phyloP scores from a whole-genome alignment of 129 eudicot species.

The Rutidosis leptorrhynchoides region DNA sequence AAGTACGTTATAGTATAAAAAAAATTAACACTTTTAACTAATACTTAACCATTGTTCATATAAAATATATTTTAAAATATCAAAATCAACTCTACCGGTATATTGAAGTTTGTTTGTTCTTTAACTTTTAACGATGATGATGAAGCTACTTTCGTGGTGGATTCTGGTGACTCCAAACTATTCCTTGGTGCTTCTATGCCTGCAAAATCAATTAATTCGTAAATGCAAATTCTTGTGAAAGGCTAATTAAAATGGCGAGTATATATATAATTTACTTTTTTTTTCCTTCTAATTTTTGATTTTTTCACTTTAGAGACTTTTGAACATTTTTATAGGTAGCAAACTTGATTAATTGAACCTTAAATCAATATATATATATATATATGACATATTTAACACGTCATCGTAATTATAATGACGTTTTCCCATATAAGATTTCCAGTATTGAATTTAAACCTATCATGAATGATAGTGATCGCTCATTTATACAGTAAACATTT shows the following conservation, averaged over 20 bases:
- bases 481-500: too few relatives aligned
- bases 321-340: too few relatives aligned
- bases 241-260: neutral
- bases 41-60: too few relatives aligned
- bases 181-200: slow-evolving; percentile 88
- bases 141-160: slow-evolving; percentile 3
- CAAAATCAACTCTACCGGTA: slow-evolving; percentile 39
- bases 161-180: slow-evolving; percentile 66
- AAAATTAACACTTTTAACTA: too few relatives aligned
- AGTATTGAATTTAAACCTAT: neutral
- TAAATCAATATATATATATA: too few relatives aligned
- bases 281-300: neutral
- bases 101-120: slow-evolving; percentile 31
- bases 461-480: too few relatives aligned
- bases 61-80: too few relatives aligned
- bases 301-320: neutral
- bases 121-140: slow-evolving; percentile 20
- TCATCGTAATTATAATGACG: neutral
- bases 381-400: neutral
- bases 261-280: too few relatives aligned
- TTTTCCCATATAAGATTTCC: neutral
- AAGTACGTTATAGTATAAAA: too few relatives aligned
- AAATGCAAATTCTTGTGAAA: neutral
- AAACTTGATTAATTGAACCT: too few relatives aligned
- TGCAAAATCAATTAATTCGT: slow-evolving; percentile 13